Evolutionary conservation across 495 filamentous ascomycete genomes (phyloP).

Genomic region (Bryoglossum gracile): DNA sequence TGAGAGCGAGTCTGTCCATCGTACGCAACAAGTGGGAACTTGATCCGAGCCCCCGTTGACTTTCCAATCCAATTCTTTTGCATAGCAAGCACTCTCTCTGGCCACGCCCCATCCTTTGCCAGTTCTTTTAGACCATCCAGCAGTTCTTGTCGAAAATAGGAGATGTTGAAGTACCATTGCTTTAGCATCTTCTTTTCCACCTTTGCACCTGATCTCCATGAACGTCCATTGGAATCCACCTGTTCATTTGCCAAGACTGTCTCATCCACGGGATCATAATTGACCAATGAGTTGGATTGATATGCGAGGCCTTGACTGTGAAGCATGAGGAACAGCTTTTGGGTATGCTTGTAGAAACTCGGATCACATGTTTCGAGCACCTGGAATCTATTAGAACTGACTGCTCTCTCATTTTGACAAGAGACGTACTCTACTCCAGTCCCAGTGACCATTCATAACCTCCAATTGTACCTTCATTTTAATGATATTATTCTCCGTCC

Average conservation of each 20-base stretch:
- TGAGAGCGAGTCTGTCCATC: constrained; percentile 26
- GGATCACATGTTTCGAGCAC: constrained; percentile 80
- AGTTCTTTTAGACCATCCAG: constrained; percentile 64
- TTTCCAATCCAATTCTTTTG: constrained; percentile 86
- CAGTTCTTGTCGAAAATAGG: constrained; percentile 65
- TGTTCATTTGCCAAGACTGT: constrained; percentile 91
- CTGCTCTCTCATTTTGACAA: not conserved
- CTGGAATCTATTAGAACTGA: constrained; percentile 33
- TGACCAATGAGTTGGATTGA: constrained; percentile 71
- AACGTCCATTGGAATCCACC: constrained; percentile 73
- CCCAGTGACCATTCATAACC: constrained; percentile 69
- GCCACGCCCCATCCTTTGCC: constrained; percentile 58
- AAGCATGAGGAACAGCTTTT: constrained; percentile 72
- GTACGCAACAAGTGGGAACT: constrained; percentile 50
- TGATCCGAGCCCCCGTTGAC: constrained; percentile 63
- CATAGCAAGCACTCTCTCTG: constrained; percentile 73
- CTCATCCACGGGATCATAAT: constrained; percentile 84
- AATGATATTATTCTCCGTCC: constrained; percentile 73
- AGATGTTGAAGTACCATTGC: constrained; percentile 89
- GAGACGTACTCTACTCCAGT: constrained; percentile 63
- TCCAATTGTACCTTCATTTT: constrained; percentile 77
- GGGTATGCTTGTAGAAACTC: constrained; percentile 81
- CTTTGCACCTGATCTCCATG: constrained; percentile 82
- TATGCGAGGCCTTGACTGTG: constrained; percentile 68
- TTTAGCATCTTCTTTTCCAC: constrained; percentile 73